These are phyloP conservation scores for Botrytis galanthina DNA, from an alignment of 2,329 filamentous ascomycete species.

Conservation along the genomic window DNA sequence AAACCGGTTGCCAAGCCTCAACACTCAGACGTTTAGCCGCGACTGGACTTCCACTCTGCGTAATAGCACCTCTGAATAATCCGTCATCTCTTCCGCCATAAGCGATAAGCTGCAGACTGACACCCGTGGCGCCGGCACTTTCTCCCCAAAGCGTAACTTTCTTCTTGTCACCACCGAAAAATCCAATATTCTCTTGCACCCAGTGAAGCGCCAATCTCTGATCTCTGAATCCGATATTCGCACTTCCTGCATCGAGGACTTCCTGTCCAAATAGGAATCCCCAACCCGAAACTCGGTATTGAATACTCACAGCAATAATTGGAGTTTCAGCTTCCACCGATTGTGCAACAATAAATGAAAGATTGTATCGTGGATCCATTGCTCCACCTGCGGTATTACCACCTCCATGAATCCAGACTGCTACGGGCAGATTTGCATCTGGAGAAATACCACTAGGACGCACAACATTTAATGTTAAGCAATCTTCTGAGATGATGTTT, in stretches of 20 bases:
- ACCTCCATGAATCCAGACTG: slow-evolving; percentile 53
- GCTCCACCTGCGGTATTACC: slow-evolving; percentile 40
- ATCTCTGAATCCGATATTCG: slow-evolving; percentile 47
- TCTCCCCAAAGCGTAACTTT: slow-evolving; percentile 40
- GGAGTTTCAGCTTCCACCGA: slow-evolving; percentile 44
- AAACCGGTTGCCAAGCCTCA: slow-evolving; percentile 12
- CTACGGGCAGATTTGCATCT: slow-evolving; percentile 46
- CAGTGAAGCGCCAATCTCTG: slow-evolving; percentile 44
- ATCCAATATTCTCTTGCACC: slow-evolving; percentile 45
- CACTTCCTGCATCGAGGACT: slow-evolving; percentile 42
- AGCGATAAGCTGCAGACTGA: slow-evolving; percentile 47
- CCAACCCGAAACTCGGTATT: slow-evolving; percentile 42
- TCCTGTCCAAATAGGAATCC: slow-evolving; percentile 36
- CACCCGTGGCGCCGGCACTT: slow-evolving; percentile 44
- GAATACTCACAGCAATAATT: slow-evolving; percentile 47
- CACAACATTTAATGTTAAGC: slow-evolving; percentile 20
- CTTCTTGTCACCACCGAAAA: slow-evolving; percentile 43
- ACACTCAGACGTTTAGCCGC: neutral
- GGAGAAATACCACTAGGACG: slow-evolving; percentile 44
- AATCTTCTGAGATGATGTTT: slow-evolving; percentile 21
- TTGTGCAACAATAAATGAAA: slow-evolving; percentile 53
- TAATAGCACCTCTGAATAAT: slow-evolving; percentile 53
- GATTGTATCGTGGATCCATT: slow-evolving; percentile 52
- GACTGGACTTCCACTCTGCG: slow-evolving; percentile 46
- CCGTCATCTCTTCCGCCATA: slow-evolving; percentile 51